Conservation (phyloP, 345 rosid species). For the Nephelium lappaceum region DNA sequence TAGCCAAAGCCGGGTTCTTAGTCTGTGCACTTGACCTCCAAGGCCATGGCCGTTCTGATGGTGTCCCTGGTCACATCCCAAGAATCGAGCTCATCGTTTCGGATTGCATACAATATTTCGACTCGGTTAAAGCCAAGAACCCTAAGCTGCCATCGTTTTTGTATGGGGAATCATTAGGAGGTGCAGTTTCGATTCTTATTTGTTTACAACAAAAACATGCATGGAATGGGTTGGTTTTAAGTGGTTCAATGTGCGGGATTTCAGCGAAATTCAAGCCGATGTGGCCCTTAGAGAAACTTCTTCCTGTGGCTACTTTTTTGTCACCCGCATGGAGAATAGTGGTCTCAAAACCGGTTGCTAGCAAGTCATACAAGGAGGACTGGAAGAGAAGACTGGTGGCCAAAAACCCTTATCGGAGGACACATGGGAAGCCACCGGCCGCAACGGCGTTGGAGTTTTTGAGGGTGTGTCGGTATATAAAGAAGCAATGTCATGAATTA, state of each 20-base stretch:
- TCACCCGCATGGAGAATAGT: slow-evolving; percentile 28
- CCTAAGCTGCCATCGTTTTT: slow-evolving; percentile 36
- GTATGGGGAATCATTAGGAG: slow-evolving; percentile 42
- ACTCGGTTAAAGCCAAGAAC: slow-evolving; percentile 13
- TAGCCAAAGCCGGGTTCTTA: slow-evolving; percentile 32
- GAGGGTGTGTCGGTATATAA: slow-evolving; percentile 31
- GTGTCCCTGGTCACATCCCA: slow-evolving; percentile 31
- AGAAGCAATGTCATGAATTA: slow-evolving; percentile 24
- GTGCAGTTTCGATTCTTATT: slow-evolving; percentile 31
- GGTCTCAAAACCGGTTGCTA: slow-evolving; percentile 27
- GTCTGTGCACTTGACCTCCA: slow-evolving; percentile 37
- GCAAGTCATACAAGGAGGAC: slow-evolving; percentile 31
- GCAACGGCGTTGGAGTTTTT: slow-evolving; percentile 31
- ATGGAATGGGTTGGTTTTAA: slow-evolving; percentile 39
- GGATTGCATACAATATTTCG: slow-evolving; percentile 30
- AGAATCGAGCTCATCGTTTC: slow-evolving; percentile 16
- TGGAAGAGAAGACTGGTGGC: slow-evolving; percentile 35
- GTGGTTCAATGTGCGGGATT: slow-evolving; percentile 39
- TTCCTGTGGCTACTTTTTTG: slow-evolving; percentile 29
- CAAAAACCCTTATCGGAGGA: slow-evolving; percentile 21
- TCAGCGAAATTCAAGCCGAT: slow-evolving; percentile 33
- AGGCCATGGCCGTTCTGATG: slow-evolving; percentile 40
- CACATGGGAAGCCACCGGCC: slow-evolving; percentile 27
- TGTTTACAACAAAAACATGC: slow-evolving; percentile 21
- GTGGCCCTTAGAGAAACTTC: slow-evolving; percentile 33